A percentile compares a stretch with the other conserved stretches of the same genome.
Conservation (phyloP, 2,329 filamentous ascomycete genomes). For the Parafenestella ontariensis region DNA sequence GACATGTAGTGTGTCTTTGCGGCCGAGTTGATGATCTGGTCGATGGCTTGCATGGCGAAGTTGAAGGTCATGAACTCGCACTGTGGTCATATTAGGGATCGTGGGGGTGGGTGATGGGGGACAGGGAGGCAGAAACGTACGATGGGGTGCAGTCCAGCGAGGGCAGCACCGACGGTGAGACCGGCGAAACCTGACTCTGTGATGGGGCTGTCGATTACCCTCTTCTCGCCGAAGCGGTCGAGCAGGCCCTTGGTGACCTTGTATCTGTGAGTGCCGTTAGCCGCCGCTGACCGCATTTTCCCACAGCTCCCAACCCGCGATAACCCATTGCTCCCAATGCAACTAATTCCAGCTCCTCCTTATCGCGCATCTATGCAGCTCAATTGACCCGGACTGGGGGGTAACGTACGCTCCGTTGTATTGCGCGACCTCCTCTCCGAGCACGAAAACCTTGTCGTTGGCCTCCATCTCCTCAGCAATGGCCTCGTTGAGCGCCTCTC, state of each 20-base stretch:
- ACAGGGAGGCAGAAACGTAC: conserved; percentile 61
- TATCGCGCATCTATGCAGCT: conserved; percentile 4
- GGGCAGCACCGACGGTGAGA: conserved; percentile 90
- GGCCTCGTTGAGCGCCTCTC: conserved; percentile 97
- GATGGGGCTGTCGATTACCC: conserved; percentile 98
- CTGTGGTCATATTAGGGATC: conserved; percentile 54
- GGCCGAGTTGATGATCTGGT: conserved; percentile 98
- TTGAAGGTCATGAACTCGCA: conserved; percentile 99
- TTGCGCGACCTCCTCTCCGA: conserved; percentile 98
- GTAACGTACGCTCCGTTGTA: conserved; percentile 88
- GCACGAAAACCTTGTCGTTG: conserved; percentile 93
- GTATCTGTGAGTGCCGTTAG: conserved; percentile 67
- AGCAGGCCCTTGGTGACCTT: conserved; percentile 98
- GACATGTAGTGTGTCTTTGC: conserved; percentile 99
- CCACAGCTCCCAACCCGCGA: conserved; percentile 5
- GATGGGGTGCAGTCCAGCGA: conserved; percentile 92
- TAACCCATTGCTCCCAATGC: neutral
- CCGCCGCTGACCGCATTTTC: conserved; percentile 9
- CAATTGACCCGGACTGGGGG: conserved; percentile 12
- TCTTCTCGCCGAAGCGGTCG: conserved; percentile 95
- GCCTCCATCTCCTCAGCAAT: conserved; percentile 95
- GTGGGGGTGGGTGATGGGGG: neutral
- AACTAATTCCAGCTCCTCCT: neutral
- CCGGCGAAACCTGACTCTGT: conserved; percentile 96
- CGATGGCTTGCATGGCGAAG: conserved; percentile 99